Conservation (phyloP, 78 protist species). For the Cavenderia fasciculata region DNA sequence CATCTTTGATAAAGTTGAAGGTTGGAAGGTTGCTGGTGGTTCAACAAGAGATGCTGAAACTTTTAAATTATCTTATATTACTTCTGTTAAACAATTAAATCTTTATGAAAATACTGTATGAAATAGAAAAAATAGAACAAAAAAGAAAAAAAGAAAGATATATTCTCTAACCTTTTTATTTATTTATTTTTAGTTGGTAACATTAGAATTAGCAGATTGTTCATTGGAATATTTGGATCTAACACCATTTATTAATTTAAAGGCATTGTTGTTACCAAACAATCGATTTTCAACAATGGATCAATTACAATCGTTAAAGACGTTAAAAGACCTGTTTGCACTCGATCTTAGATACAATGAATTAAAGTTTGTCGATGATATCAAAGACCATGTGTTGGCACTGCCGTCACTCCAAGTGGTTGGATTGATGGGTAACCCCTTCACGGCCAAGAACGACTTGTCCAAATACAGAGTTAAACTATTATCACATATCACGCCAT, state of each 20-base stretch:
- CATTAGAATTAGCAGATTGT: slow-evolving; percentile 64
- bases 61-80: slow-evolving; percentile 16
- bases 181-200: background rate
- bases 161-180: background rate
- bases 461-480: slow-evolving; percentile 39
- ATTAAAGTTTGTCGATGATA: background rate
- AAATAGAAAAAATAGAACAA: background rate
- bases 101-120: slow-evolving; percentile 9
- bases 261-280: slow-evolving; percentile 39
- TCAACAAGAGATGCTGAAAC: slow-evolving; percentile 28
- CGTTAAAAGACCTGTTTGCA: slow-evolving; percentile 17
- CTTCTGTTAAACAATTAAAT: background rate
- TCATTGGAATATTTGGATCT: slow-evolving; percentile 62
- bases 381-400: background rate
- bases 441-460: background rate
- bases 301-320: background rate
- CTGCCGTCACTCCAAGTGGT: slow-evolving; percentile 15
- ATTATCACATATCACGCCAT: background rate
- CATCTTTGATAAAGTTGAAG: slow-evolving; percentile 69
- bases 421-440: slow-evolving; percentile 56
- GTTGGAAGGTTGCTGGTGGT: slow-evolving; percentile 56
- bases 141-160: background rate
- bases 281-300: slow-evolving; percentile 9
- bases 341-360: slow-evolving; percentile 52
- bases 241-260: background rate